These are phyloP conservation scores for Pyracantha coccinea DNA, from an alignment of 331 rosid species.

Conservation along the genomic window DNA sequence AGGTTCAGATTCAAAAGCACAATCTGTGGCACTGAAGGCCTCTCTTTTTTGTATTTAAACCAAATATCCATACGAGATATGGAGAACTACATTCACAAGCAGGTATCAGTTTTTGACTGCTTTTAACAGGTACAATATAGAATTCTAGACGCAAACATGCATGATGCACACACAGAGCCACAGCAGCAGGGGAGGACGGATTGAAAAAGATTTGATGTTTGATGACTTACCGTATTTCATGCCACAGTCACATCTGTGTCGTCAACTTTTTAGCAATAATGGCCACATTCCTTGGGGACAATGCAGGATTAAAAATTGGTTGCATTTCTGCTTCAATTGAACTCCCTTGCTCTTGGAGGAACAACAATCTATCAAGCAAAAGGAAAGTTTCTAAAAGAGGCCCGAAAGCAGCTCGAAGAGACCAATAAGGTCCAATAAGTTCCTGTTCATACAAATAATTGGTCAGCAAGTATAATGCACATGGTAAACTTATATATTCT, in stretches of 20 bases:
- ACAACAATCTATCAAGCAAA: slow-evolving; percentile 83
- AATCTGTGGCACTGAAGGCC: too few relatives aligned
- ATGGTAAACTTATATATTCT: background rate
- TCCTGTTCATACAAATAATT: slow-evolving; percentile 41
- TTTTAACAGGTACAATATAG: background rate
- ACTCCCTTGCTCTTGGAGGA: slow-evolving; percentile 78
- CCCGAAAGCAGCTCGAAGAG: slow-evolving; percentile 91
- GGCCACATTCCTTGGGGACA: slow-evolving; percentile 90
- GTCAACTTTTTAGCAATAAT: slow-evolving; percentile 64
- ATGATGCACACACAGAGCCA: background rate
- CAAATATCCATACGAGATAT: background rate
- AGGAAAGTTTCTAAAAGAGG: slow-evolving; percentile 80
- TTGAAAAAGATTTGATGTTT: background rate
- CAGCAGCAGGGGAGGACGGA: background rate
- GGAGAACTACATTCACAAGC: background rate
- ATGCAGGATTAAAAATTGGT: slow-evolving; percentile 69
- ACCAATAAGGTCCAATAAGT: slow-evolving; percentile 83
- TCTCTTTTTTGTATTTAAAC: background rate
- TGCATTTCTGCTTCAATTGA: slow-evolving; percentile 50
- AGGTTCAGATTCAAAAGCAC: too few relatives aligned
- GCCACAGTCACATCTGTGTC: slow-evolving; percentile 21
- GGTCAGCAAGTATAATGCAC: background rate
- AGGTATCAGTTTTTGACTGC: background rate
- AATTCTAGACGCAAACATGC: background rate
- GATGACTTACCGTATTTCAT: slow-evolving; percentile 16